phyloP scores from a whole-genome alignment of 352 stramenopile species.

The Pythium sukuiense region DNA sequence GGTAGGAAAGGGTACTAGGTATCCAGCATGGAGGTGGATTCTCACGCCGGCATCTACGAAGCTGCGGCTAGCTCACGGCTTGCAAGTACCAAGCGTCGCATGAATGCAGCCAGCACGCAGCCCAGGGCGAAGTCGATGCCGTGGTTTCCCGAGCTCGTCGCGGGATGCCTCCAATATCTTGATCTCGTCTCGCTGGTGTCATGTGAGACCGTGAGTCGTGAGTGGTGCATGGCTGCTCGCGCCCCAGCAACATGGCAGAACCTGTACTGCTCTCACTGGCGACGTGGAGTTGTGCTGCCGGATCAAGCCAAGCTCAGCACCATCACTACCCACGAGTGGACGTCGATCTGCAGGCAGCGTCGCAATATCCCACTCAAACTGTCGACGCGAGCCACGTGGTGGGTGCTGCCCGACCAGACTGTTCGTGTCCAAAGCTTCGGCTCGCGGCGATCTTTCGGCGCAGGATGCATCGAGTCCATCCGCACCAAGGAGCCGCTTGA shows the following conservation, averaged over 20 bases:
- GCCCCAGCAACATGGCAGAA: constrained; percentile 29
- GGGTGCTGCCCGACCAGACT: constrained; percentile 23
- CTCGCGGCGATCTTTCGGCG: constrained; percentile 26
- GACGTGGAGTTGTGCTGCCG: constrained; percentile 4
- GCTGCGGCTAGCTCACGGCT: background rate
- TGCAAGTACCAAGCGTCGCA: background rate
- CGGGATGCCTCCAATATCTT: constrained; percentile 29
- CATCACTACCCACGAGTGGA: constrained; percentile 16
- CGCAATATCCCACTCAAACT: constrained; percentile 14
- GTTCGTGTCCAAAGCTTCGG: constrained; percentile 40
- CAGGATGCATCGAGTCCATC: constrained; percentile 35
- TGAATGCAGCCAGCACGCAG: background rate
- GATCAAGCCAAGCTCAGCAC: background rate
- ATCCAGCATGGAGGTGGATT: background rate
- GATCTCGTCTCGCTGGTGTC: constrained; percentile 29
- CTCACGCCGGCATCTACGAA: background rate
- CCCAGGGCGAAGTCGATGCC: background rate
- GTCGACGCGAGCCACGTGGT: constrained; percentile 34
- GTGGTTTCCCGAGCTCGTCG: constrained; percentile 28
- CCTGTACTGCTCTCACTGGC: constrained; percentile 29
- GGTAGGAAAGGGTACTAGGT: no score
- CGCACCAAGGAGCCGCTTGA: constrained; percentile 23
- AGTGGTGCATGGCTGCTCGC: constrained; percentile 23
- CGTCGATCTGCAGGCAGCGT: constrained; percentile 24
- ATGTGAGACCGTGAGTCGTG: constrained; percentile 26